Conservation (phyloP, 495 filamentous ascomycete genomes). For the Halenospora varia region DNA sequence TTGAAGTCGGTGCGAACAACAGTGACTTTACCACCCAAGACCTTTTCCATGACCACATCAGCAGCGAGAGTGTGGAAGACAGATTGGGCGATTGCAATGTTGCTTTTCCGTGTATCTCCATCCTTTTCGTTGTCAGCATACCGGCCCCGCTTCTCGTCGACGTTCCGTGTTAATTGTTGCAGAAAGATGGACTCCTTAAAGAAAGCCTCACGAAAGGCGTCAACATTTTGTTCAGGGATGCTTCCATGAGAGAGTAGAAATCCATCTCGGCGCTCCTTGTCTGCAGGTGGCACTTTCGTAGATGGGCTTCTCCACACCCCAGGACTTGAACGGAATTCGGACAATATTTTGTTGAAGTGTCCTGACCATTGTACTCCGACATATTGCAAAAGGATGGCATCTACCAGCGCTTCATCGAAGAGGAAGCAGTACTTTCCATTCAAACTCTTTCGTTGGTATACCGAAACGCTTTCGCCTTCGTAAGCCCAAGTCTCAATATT, state of each 20-base stretch:
- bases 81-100: constrained; percentile 51
- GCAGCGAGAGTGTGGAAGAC: constrained; percentile 57
- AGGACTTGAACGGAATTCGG: constrained; percentile 28
- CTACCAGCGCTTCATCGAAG: constrained; percentile 63
- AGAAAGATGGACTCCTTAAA: constrained; percentile 13
- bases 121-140: constrained; percentile 23
- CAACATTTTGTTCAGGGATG: constrained; percentile 16
- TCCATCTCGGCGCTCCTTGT: constrained; percentile 43
- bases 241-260: constrained; percentile 31
- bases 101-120: constrained; percentile 28
- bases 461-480: constrained; percentile 38
- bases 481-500: constrained; percentile 54
- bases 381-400: constrained; percentile 59
- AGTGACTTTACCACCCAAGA: constrained; percentile 50
- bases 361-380: constrained; percentile 58
- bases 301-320: constrained; percentile 37
- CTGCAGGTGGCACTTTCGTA: constrained; percentile 35
- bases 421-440: constrained; percentile 59
- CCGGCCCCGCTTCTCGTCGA: constrained; percentile 4
- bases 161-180: constrained; percentile 1
- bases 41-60: constrained; percentile 54
- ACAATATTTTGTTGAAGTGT: constrained; percentile 41
- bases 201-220: constrained; percentile 19
- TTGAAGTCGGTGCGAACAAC: constrained; percentile 57
- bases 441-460: constrained; percentile 58